A percentile compares a stretch with the other conserved stretches of the same genome.
Evolutionary conservation across 495 filamentous ascomycete species (phyloP).

Genomic region (Geopyxis carbonaria): DNA sequence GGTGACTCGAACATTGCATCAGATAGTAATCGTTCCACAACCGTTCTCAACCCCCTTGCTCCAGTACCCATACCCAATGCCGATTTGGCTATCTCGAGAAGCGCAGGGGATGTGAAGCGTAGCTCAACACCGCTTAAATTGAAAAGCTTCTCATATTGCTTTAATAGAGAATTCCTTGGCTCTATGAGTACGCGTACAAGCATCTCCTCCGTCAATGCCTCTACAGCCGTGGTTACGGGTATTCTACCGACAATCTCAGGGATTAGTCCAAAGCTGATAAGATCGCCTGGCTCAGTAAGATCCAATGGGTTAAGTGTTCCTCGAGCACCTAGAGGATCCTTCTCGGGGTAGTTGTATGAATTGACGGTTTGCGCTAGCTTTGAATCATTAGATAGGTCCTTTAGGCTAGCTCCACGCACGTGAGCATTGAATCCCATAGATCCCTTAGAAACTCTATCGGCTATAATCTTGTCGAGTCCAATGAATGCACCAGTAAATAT

Average conservation of each 20-base stretch:
- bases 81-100: constrained; percentile 59
- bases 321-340: too few species aligned
- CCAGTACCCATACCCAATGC: constrained; percentile 68
- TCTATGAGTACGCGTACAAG: constrained; percentile 81
- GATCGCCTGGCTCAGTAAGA: constrained; percentile 59
- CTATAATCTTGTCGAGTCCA: constrained; percentile 73
- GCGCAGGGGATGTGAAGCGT: constrained; percentile 60
- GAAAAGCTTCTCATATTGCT: constrained; percentile 75
- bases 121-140: constrained; percentile 67
- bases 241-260: constrained; percentile 86
- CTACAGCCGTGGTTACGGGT: constrained; percentile 69
- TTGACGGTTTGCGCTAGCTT: constrained; percentile 20
- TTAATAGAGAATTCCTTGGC: constrained; percentile 68
- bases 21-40: constrained; percentile 69
- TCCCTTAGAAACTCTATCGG: constrained; percentile 69
- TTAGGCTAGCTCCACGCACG: constrained; percentile 44
- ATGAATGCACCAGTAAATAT: constrained; percentile 92
- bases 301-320: constrained; percentile 50
- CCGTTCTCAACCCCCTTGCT: constrained; percentile 69
- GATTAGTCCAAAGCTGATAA: constrained; percentile 85
- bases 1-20: constrained; percentile 90
- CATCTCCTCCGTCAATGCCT: constrained; percentile 58
- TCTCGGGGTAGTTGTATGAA: constrained; percentile 18
- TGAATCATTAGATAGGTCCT: constrained; percentile 31
- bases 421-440: constrained; percentile 84